A percentile compares a stretch with the other conserved stretches of the same genome.
phyloP scores from a whole-genome alignment of 371 early-diverging fungal genomes.

The Actinomortierella ambigua region DNA sequence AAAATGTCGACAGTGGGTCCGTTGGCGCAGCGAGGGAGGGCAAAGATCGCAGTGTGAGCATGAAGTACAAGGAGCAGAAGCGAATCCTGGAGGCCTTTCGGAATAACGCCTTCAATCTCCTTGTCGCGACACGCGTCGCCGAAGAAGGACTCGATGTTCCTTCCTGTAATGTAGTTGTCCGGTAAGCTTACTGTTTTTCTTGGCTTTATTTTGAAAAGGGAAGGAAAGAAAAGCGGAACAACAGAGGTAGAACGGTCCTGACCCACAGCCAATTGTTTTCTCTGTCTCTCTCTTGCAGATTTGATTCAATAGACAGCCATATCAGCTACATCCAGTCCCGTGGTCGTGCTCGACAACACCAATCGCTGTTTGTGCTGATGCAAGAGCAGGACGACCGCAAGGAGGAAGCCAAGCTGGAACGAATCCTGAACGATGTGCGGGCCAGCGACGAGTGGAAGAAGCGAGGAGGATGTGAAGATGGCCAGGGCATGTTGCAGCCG shows the following conservation, averaged over 20 bases:
- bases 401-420: slow-evolving; percentile 47
- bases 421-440: slow-evolving; percentile 54
- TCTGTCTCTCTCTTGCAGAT: slow-evolving; percentile 49
- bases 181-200: slow-evolving; percentile 51
- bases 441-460: slow-evolving; percentile 60
- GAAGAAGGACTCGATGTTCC: slow-evolving; percentile 98
- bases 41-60: slow-evolving; percentile 44
- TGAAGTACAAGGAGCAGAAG: slow-evolving; percentile 70
- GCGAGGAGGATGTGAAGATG: slow-evolving; percentile 51
- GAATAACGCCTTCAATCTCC: slow-evolving; percentile 68
- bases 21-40: slow-evolving; percentile 3
- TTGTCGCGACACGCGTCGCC: slow-evolving; percentile 94
- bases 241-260: no score
- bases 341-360: slow-evolving; percentile 87
- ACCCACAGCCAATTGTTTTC: background rate
- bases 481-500: slow-evolving; percentile 43
- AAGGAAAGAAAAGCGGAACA: no score
- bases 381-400: slow-evolving; percentile 56
- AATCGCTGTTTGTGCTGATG: slow-evolving; percentile 80
- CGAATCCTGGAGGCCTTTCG: slow-evolving; percentile 71
- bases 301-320: slow-evolving; percentile 77
- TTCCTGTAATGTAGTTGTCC: slow-evolving; percentile 91
- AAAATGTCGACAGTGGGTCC: slow-evolving; percentile 2
- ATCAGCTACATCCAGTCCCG: slow-evolving; percentile 90
- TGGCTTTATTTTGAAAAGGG: background rate